phyloP scores from a whole-genome alignment of 352 stramenopile species.

The Halophytophthora polymorphica region DNA sequence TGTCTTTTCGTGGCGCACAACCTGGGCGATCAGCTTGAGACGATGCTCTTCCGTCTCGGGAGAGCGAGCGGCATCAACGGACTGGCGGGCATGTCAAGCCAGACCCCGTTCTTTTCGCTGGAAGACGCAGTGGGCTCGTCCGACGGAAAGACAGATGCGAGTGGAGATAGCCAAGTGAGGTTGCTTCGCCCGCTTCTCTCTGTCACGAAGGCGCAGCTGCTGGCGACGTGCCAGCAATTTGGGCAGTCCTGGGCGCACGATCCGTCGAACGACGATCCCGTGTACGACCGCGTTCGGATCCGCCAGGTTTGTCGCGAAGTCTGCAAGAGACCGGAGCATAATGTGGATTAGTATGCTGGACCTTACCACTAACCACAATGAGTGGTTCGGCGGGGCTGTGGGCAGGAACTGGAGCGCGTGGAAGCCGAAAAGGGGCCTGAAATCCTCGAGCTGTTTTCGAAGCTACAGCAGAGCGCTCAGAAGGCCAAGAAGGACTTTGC shows the following conservation, averaged over 20 bases:
- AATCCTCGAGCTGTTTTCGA: slow-evolving; percentile 39
- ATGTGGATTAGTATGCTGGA: slow-evolving; percentile 1
- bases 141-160: background rate
- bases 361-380: background rate
- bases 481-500: slow-evolving; percentile 55
- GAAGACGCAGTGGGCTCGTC: background rate
- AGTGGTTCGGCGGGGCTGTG: background rate
- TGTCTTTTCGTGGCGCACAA: slow-evolving; percentile 81
- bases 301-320: slow-evolving; percentile 44
- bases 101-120: slow-evolving; percentile 24
- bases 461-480: slow-evolving; percentile 42
- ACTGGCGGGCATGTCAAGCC: slow-evolving; percentile 55
- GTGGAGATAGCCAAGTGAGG: slow-evolving; percentile 9
- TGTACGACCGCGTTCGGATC: slow-evolving; percentile 82
- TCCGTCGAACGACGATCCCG: slow-evolving; percentile 71
- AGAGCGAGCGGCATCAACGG: slow-evolving; percentile 74
- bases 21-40: slow-evolving; percentile 77
- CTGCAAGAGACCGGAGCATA: too few species aligned
- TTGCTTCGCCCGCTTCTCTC: slow-evolving; percentile 65
- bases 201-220: slow-evolving; percentile 56
- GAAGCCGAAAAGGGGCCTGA: slow-evolving; percentile 34
- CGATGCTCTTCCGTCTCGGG: slow-evolving; percentile 73
- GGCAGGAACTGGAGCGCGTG: slow-evolving; percentile 49
- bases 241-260: slow-evolving; percentile 78
- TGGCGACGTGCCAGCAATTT: slow-evolving; percentile 70